These are phyloP conservation scores for Leccinum imitatum DNA, from an alignment of 768 basidiomycete species.

Conservation along the genomic window DNA sequence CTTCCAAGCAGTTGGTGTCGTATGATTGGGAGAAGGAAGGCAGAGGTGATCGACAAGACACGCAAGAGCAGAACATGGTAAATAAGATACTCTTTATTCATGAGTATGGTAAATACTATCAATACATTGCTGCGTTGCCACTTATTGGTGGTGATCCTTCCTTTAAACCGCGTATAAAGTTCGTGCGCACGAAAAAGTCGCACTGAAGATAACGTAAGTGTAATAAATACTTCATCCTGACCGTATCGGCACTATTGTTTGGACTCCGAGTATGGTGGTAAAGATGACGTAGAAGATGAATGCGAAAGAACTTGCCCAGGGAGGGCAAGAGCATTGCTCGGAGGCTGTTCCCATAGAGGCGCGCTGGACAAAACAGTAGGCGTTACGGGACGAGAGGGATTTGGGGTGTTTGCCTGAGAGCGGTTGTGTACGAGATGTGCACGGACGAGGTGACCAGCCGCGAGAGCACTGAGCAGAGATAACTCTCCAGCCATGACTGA, in stretches of 20 bases:
- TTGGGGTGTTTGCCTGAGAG: conserved; percentile 78
- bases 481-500: conserved; percentile 98
- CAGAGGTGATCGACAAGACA: no score
- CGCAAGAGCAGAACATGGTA: no score
- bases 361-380: conserved; percentile 41
- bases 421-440: conserved; percentile 94
- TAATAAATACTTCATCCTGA: conserved; percentile 18
- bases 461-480: conserved; percentile 86
- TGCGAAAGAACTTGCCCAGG: conserved; percentile 30
- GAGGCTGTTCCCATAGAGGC: conserved; percentile 27
- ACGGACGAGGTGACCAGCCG: conserved; percentile 91
- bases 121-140: neutral
- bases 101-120: neutral
- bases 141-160: neutral
- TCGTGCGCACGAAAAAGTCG: neutral
- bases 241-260: conserved; percentile 17
- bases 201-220: conserved; percentile 24
- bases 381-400: conserved; percentile 57
- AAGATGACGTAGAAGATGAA: conserved; percentile 38
- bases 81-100: no score
- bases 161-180: neutral
- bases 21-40: no score
- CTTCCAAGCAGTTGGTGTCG: no score
- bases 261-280: conserved; percentile 43
- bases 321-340: conserved; percentile 5